phyloP scores from a whole-genome alignment of 257 asterid species.

The Capsicum rhomboideum region DNA sequence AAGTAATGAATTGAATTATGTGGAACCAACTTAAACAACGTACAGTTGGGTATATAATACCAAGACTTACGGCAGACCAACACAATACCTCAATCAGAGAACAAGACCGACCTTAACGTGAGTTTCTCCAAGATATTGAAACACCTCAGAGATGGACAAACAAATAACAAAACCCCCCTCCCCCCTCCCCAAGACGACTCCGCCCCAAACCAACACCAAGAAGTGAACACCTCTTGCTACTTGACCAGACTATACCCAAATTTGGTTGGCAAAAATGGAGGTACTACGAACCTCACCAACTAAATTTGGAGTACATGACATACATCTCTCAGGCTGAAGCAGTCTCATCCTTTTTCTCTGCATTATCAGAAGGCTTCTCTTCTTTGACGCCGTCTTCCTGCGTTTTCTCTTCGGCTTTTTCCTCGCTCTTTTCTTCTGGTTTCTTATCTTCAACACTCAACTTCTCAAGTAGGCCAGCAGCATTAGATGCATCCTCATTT shows the following conservation, averaged over 20 bases:
- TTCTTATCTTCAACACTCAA: slow-evolving; percentile 31
- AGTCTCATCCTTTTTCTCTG: slow-evolving; percentile 15
- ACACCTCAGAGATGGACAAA: neutral
- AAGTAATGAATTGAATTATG: neutral
- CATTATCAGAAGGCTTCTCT: slow-evolving; percentile 18
- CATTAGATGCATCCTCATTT: slow-evolving; percentile 27
- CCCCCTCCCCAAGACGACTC: neutral
- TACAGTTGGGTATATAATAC: neutral
- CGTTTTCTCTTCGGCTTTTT: slow-evolving; percentile 14
- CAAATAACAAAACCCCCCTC: neutral
- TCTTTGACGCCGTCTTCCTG: slow-evolving; percentile 13
- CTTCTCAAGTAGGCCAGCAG: slow-evolving; percentile 41
- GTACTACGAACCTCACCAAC: slow-evolving; percentile 7
- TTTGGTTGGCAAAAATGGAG: slow-evolving; percentile 2
- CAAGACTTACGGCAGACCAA: neutral
- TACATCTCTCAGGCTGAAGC: slow-evolving; percentile 17
- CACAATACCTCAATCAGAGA: neutral
- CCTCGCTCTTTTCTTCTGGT: slow-evolving; percentile 10
- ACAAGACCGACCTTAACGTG: neutral
- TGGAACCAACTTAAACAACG: neutral
- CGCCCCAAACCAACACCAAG: neutral
- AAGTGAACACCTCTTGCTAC: neutral
- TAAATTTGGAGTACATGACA: neutral
- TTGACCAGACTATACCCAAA: slow-evolving; percentile 11
- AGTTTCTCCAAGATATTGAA: neutral